Evolutionary conservation across 2,329 filamentous ascomycete genomes (phyloP).

Genomic region (Sclerotinia nivalis): DNA sequence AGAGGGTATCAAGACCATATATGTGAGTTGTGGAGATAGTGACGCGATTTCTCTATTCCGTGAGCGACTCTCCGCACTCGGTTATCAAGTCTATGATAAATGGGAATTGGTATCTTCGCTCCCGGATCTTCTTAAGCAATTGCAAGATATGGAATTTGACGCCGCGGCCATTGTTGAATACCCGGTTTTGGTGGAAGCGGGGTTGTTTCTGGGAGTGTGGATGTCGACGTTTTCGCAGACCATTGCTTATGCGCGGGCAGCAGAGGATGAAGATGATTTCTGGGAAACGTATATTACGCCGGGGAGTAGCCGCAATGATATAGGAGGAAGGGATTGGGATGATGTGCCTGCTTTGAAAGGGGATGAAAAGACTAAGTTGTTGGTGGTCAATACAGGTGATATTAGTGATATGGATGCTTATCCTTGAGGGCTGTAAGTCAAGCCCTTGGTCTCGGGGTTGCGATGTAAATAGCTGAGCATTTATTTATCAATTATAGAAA

Average conservation of each 20-base stretch:
- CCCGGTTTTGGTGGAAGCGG: constrained; percentile 29
- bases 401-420: constrained; percentile 33
- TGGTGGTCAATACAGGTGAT: constrained; percentile 30
- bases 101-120: constrained; percentile 20
- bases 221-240: constrained; percentile 34
- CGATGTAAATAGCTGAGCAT: background rate
- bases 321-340: constrained; percentile 17
- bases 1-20: constrained; percentile 25
- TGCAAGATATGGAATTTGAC: constrained; percentile 30
- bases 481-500: background rate
- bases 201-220: constrained; percentile 30
- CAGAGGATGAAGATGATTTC: constrained; percentile 28
- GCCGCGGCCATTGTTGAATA: constrained; percentile 33
- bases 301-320: constrained; percentile 23
- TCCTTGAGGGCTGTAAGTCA: constrained; percentile 23
- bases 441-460: background rate
- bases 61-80: constrained; percentile 25
- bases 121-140: background rate
- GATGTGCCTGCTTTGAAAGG: constrained; percentile 28
- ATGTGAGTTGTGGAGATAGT: constrained; percentile 34
- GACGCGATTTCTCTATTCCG: constrained; percentile 29
- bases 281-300: constrained; percentile 30
- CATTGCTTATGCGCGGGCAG: constrained; percentile 31
- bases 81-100: constrained; percentile 32
- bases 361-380: constrained; percentile 30